These are phyloP conservation scores for Aspergillus felis DNA, from an alignment of 2,329 filamentous ascomycete genomes.

Conservation along the genomic window DNA sequence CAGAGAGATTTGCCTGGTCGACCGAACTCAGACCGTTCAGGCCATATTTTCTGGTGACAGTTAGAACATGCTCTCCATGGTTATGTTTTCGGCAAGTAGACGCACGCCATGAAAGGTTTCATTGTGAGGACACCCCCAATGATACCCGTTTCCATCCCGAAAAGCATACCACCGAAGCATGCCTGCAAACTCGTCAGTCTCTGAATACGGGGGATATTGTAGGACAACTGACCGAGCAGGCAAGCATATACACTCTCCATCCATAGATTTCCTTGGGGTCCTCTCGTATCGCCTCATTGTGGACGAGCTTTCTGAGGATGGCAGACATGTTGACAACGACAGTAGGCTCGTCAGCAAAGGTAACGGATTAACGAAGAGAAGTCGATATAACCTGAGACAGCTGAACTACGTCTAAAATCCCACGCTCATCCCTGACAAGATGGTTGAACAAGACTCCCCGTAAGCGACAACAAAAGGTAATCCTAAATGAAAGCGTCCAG, in stretches of 20 bases:
- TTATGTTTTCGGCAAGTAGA: not conserved
- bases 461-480: not conserved
- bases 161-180: constrained; percentile 67
- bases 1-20: constrained; percentile 52
- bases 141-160: constrained; percentile 64
- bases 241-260: constrained; percentile 63
- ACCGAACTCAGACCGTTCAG: constrained; percentile 41
- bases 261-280: constrained; percentile 67
- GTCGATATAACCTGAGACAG: not conserved
- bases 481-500: not conserved
- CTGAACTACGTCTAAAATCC: not conserved
- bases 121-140: constrained; percentile 65
- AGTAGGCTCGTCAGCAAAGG: not conserved
- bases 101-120: constrained; percentile 53
- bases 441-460: not conserved
- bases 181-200: constrained; percentile 31
- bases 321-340: constrained; percentile 32
- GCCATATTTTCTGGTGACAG: constrained; percentile 48
- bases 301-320: constrained; percentile 55
- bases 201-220: not conserved
- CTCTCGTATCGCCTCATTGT: constrained; percentile 67
- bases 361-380: not conserved
- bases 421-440: not conserved
- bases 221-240: constrained; percentile 49
- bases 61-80: constrained; percentile 7